A percentile compares a stretch with the other conserved stretches of the same genome.
phyloP scores from a whole-genome alignment of 352 stramenopile genomes.

The Globisporangium canariense region DNA sequence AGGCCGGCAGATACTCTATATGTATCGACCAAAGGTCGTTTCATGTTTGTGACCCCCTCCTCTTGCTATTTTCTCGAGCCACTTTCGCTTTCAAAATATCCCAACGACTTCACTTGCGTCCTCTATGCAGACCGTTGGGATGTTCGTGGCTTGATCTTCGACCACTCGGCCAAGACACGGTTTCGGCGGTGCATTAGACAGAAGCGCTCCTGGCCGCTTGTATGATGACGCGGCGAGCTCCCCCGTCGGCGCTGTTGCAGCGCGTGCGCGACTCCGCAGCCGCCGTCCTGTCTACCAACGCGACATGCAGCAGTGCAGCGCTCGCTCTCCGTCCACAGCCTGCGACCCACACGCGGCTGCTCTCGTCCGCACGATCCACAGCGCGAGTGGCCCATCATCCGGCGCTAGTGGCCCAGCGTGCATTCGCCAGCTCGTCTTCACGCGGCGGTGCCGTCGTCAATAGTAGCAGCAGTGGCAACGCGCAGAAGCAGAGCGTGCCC shows the following conservation, averaged over 20 bases:
- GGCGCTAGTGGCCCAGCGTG: neutral
- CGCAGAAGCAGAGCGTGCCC: constrained; percentile 10
- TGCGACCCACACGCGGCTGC: neutral
- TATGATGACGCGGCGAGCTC: neutral
- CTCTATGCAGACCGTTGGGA: too few relatives aligned
- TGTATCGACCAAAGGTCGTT: too few relatives aligned
- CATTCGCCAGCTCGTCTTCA: neutral
- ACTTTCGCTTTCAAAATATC: too few relatives aligned
- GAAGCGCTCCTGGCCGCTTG: neutral
- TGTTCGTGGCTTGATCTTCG: neutral
- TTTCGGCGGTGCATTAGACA: constrained; percentile 5
- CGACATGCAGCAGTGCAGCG: neutral
- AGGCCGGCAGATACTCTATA: too few relatives aligned
- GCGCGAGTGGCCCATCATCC: neutral
- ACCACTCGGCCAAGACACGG: too few relatives aligned
- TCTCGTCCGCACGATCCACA: neutral
- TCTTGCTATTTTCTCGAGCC: too few relatives aligned
- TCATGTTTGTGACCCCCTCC: too few relatives aligned
- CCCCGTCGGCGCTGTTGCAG: neutral
- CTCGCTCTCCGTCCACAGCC: neutral
- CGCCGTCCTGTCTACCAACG: neutral
- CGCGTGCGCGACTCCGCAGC: neutral
- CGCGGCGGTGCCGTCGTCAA: neutral
- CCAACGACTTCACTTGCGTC: too few relatives aligned
- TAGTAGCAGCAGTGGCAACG: neutral